A percentile compares a stretch with the other conserved stretches of the same genome.
Evolutionary conservation across 495 filamentous ascomycete genomes (phyloP).

Genomic region (Barbatosphaeria neglecta): DNA sequence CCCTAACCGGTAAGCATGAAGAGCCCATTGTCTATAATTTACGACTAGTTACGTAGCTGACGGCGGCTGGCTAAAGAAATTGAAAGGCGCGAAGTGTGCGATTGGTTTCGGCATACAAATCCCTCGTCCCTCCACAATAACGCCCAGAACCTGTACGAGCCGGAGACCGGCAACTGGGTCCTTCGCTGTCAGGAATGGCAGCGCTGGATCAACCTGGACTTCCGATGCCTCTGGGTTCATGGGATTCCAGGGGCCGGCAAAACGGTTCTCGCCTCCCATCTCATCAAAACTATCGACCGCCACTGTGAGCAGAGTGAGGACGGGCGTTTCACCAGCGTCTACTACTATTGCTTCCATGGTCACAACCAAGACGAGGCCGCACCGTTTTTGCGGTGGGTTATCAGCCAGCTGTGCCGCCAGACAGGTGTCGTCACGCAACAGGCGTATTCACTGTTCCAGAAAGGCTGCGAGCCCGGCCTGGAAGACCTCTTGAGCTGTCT

Average conservation of each 20-base stretch:
- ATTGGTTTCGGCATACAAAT: background rate
- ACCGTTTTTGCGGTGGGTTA: constrained; percentile 15
- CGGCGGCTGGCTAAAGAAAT: too few species aligned
- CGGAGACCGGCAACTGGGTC: constrained; percentile 14
- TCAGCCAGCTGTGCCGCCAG: constrained; percentile 19
- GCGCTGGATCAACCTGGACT: constrained; percentile 7
- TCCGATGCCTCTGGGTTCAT: constrained; percentile 23
- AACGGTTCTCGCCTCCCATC: constrained; percentile 22
- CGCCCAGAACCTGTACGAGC: constrained; percentile 2
- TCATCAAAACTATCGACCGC: constrained; percentile 12
- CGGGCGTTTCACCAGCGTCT: constrained; percentile 8
- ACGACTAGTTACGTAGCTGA: too few species aligned
- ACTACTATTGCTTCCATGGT: constrained; percentile 28
- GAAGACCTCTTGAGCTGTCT: constrained; percentile 3
- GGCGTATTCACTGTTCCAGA: constrained; percentile 2
- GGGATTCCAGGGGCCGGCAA: constrained; percentile 34
- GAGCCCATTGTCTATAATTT: background rate
- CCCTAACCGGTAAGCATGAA: background rate
- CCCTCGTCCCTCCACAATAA: constrained; percentile 8
- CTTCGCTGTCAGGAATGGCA: constrained; percentile 6
- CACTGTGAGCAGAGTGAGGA: constrained; percentile 8
- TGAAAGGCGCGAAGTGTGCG: background rate
- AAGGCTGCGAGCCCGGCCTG: background rate
- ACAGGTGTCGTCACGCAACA: constrained; percentile 6
- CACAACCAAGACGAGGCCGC: constrained; percentile 20